These are phyloP conservation scores for Leptographium wingfieldii DNA, from an alignment of 2,329 filamentous ascomycete genomes.

Conservation along the genomic window DNA sequence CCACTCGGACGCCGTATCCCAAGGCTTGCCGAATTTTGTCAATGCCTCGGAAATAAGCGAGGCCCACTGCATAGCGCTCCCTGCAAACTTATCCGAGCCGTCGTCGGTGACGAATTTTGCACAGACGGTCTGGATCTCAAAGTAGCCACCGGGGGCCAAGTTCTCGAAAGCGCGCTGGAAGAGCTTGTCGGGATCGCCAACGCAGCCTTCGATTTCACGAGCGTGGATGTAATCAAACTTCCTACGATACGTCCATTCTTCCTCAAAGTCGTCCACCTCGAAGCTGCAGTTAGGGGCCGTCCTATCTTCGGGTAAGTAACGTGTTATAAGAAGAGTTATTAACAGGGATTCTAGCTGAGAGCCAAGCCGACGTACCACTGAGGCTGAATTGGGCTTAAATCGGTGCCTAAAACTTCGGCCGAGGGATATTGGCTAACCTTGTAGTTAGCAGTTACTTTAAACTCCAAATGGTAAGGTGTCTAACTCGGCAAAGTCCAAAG, in stretches of 20 bases:
- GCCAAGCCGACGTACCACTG: not conserved
- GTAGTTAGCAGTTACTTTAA: not conserved
- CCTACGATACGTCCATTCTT: not conserved
- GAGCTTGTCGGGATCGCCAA: constrained; percentile 35
- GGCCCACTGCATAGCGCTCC: constrained; percentile 9
- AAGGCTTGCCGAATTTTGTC: constrained; percentile 9
- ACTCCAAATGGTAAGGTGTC: not conserved
- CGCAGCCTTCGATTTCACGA: constrained; percentile 34
- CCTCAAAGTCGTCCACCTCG: constrained; percentile 47
- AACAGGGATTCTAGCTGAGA: constrained; percentile 28
- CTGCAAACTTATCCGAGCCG: constrained; percentile 6
- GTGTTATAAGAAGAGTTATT: too few relatives aligned
- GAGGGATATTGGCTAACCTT: not conserved
- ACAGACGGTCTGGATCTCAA: constrained; percentile 38
- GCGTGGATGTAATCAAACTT: constrained; percentile 43
- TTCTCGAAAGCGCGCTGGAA: constrained; percentile 16
- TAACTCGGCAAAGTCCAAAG: constrained; percentile 45
- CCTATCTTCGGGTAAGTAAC: not conserved
- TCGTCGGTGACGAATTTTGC: constrained; percentile 14
- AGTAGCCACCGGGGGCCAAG: constrained; percentile 37
- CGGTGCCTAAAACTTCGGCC: constrained; percentile 46
- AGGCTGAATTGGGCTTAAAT: constrained; percentile 56
- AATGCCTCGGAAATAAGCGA: constrained; percentile 4
- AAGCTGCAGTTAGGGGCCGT: constrained; percentile 58
- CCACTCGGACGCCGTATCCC: constrained; percentile 9